phyloP scores from a whole-genome alignment of 305 asterid species.

The Rubia peregrina region DNA sequence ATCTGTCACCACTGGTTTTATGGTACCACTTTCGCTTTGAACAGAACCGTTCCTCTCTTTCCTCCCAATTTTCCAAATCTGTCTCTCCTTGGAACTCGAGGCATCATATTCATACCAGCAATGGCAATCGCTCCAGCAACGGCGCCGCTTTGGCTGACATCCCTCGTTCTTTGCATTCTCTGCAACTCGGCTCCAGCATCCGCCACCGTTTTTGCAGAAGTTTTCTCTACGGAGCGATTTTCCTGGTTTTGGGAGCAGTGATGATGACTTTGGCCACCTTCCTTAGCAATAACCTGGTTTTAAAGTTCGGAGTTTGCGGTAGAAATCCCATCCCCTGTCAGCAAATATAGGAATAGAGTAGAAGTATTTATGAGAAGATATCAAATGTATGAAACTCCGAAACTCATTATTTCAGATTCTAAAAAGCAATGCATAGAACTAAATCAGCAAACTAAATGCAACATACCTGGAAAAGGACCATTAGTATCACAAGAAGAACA shows the following conservation, averaged over 20 bases:
- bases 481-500: conserved; percentile 63
- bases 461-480: conserved; percentile 84
- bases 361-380: no score
- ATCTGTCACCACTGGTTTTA: no score
- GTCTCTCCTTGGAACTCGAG: no score
- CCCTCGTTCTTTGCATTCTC: neutral
- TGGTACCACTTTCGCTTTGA: no score
- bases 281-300: conserved; percentile 77
- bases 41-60: no score
- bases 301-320: no score
- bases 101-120: no score
- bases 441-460: neutral
- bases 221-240: conserved; percentile 49
- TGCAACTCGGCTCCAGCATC: neutral
- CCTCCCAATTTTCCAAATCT: no score
- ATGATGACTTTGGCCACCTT: conserved; percentile 56
- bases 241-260: conserved; percentile 57
- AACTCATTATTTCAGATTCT: no score
- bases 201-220: conserved; percentile 44
- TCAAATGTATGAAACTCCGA: no score
- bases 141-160: neutral
- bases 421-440: neutral
- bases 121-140: conserved; percentile 2
- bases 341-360: conserved; percentile 7
- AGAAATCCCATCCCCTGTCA: no score